phyloP scores from a whole-genome alignment of 768 basidiomycete genomes.

The Thelephora ganbajun region DNA sequence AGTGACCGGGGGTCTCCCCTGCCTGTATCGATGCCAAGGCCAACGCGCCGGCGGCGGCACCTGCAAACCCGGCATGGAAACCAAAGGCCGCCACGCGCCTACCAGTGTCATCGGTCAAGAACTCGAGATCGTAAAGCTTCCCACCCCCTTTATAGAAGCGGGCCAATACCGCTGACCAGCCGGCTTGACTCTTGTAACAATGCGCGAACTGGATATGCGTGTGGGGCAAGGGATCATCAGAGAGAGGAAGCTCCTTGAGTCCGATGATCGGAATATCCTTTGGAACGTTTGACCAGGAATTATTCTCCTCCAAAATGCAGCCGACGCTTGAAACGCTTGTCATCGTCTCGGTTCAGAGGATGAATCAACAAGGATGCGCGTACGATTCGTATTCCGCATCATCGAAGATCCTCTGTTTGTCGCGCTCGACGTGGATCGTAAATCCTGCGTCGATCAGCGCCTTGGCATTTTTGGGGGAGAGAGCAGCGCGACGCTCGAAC shows the following conservation, averaged over 20 bases:
- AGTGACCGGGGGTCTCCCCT: constrained; percentile 43
- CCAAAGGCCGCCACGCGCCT: constrained; percentile 96
- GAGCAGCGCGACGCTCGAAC: constrained; percentile 84
- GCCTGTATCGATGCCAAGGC: constrained; percentile 57
- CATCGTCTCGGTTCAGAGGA: constrained; percentile 1
- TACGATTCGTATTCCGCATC: constrained; percentile 89
- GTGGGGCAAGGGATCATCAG: constrained; percentile 73
- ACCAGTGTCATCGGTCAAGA: constrained; percentile 71
- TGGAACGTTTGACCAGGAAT: constrained; percentile 81
- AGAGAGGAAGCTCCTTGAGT: constrained; percentile 87
- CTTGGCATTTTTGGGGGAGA: constrained; percentile 87
- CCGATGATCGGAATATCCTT: constrained; percentile 72
- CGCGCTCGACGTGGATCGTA: constrained; percentile 82
- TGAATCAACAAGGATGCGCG: constrained; percentile 23
- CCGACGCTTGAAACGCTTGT: constrained; percentile 49
- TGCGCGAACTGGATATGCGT: constrained; percentile 98
- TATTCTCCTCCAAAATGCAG: constrained; percentile 75
- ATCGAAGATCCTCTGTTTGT: constrained; percentile 87
- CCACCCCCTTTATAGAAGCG: constrained; percentile 79
- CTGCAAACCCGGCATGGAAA: constrained; percentile 97
- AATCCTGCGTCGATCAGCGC: constrained; percentile 83
- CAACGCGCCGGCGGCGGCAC: constrained; percentile 83
- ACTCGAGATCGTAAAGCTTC: constrained; percentile 90
- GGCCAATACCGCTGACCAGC: constrained; percentile 76
- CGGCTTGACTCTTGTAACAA: constrained; percentile 91